Percentiles rank a stretch among this genome's conserved stretches.
phyloP scores from a whole-genome alignment of 306 rosid genomes.

The Quercus parvula region DNA sequence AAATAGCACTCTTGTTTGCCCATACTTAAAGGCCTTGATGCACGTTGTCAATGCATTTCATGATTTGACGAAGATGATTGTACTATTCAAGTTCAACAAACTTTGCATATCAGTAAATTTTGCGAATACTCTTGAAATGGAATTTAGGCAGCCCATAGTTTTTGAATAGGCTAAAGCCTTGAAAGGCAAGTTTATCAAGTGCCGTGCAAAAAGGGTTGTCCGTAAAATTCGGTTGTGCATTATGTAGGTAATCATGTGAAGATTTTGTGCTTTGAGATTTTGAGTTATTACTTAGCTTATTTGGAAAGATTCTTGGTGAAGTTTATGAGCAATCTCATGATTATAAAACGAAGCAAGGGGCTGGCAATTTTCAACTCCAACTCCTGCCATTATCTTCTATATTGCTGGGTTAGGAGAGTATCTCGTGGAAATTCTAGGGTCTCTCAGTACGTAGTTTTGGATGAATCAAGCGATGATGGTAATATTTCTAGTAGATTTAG shows the following conservation, averaged over 20 bases:
- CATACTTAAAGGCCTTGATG: not conserved
- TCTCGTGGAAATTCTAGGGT: not conserved
- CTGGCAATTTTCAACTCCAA: not conserved
- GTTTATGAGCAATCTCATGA: not conserved
- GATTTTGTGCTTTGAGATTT: not conserved
- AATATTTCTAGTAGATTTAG: not conserved
- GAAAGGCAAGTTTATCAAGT: not conserved
- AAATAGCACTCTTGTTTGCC: not conserved
- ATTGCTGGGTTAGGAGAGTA: not conserved
- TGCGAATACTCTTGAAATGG: not conserved
- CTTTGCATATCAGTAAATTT: constrained; percentile 8
- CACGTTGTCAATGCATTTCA: not conserved
- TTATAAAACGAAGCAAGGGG: too few relatives aligned
- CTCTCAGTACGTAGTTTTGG: not conserved
- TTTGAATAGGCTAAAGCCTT: not conserved
- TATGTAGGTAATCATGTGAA: not conserved
- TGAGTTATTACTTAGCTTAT: not conserved
- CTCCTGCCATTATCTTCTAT: not conserved
- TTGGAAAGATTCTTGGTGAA: not conserved
- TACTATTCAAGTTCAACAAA: not conserved
- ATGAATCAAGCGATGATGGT: not conserved
- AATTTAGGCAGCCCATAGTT: not conserved
- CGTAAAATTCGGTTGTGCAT: constrained; percentile 1
- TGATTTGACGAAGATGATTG: not conserved
- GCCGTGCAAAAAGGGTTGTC: not conserved